phyloP scores from a whole-genome alignment of 2,329 filamentous ascomycete species.

The Akanthomyces muscarius region DNA sequence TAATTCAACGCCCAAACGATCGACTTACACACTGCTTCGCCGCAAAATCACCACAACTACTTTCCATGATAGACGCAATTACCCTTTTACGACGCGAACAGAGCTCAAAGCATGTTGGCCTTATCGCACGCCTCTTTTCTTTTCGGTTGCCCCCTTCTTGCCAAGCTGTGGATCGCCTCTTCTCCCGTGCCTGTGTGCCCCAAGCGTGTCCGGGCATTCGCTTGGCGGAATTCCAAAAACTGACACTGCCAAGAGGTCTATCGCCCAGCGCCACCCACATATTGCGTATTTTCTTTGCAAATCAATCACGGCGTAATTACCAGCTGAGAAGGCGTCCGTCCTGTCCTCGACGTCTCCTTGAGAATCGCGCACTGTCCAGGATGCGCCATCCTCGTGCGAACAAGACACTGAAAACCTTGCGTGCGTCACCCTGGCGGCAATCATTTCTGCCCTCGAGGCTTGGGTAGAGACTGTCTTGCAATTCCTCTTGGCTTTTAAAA shows the following conservation, averaged over 20 bases:
- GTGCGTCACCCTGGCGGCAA: slow-evolving; percentile 5
- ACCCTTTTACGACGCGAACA: neutral
- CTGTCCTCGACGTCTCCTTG: neutral
- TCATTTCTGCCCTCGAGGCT: neutral
- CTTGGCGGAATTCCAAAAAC: slow-evolving; percentile 10
- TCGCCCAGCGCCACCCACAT: neutral
- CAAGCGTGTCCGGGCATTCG: slow-evolving; percentile 6
- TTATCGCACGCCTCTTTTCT: neutral
- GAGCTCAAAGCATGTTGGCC: neutral
- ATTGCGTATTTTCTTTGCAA: neutral
- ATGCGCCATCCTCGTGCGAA: neutral
- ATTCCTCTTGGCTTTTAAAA: neutral
- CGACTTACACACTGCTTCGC: neutral
- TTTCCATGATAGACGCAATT: neutral
- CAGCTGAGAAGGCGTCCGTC: neutral
- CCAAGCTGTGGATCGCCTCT: neutral
- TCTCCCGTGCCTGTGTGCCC: neutral
- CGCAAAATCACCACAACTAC: neutral
- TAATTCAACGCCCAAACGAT: neutral
- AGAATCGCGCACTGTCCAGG: neutral
- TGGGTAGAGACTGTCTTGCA: neutral
- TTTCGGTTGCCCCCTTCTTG: neutral
- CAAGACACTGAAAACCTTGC: neutral
- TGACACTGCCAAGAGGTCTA: slow-evolving; percentile 7
- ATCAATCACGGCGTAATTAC: neutral